phyloP scores from a whole-genome alignment of 768 basidiomycete species.

The Xerocomellus amylosporus region DNA sequence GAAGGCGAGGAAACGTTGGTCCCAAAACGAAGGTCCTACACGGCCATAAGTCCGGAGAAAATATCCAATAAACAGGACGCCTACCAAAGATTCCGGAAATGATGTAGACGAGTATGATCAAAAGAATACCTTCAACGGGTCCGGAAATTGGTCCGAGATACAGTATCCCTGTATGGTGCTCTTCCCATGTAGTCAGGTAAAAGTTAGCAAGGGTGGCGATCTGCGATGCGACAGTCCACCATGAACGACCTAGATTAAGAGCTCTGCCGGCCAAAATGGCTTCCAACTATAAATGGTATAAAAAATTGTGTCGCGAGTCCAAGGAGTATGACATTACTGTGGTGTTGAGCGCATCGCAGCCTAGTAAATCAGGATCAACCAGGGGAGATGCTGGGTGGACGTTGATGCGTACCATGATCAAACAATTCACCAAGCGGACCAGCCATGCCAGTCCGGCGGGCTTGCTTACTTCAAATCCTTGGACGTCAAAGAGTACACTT shows the following conservation, averaged over 20 bases:
- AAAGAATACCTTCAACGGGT: constrained; percentile 92
- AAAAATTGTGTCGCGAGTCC: background rate
- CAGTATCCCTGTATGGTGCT: constrained; percentile 89
- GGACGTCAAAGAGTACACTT: constrained; percentile 2
- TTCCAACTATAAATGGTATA: constrained; percentile 61
- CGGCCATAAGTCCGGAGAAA: background rate
- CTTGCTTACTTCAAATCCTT: constrained; percentile 71
- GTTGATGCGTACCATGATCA: constrained; percentile 72
- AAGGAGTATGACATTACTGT: constrained; percentile 49
- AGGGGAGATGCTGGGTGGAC: background rate
- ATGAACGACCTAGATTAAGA: constrained; percentile 87
- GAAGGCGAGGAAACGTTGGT: constrained; percentile 61
- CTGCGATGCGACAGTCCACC: constrained; percentile 95
- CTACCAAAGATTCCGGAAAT: constrained; percentile 75
- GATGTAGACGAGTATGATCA: constrained; percentile 74
- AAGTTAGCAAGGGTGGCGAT: constrained; percentile 65
- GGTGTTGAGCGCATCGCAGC: constrained; percentile 92
- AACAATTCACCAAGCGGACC: constrained; percentile 98
- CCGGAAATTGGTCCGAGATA: constrained; percentile 94
- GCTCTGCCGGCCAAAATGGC: constrained; percentile 79
- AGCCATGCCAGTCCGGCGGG: constrained; percentile 94
- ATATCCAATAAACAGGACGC: constrained; percentile 12
- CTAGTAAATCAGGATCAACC: constrained; percentile 32
- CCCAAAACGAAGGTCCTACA: constrained; percentile 79
- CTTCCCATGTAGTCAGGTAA: constrained; percentile 75